Conservation (phyloP, 23 red algal genomes). For the Cyanidium caldarium region DNA sequence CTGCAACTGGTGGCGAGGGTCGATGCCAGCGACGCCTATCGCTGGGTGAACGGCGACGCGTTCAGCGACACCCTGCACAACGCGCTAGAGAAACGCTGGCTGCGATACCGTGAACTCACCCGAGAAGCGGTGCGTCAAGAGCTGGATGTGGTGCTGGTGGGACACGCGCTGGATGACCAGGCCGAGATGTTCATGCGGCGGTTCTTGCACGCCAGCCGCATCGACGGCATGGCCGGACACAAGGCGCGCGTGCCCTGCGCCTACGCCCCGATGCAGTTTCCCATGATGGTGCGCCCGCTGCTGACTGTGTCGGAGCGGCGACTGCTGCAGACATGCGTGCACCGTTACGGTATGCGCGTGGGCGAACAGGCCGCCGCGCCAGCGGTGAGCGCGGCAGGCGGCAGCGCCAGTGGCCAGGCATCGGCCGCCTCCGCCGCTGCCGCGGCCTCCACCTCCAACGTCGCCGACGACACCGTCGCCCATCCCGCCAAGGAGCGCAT, state of each 20-base stretch:
- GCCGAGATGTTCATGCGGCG: neutral
- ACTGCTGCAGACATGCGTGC: constrained; percentile 5
- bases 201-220: neutral
- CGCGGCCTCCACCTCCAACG: neutral
- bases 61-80: neutral
- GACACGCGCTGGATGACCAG: neutral
- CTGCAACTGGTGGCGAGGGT: neutral
- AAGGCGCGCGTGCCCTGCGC: neutral
- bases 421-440: no score
- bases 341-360: no score
- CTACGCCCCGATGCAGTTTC: neutral
- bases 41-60: neutral
- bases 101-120: neutral
- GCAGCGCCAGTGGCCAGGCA: neutral
- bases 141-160: neutral
- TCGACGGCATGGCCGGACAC: neutral
- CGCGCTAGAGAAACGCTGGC: neutral
- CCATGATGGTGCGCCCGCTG: neutral
- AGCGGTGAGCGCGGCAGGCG: neutral
- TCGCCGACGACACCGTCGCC: neutral
- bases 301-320: neutral
- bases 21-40: neutral
- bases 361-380: neutral
- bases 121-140: neutral
- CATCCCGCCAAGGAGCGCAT: neutral